Conservation (phyloP, 1,284 basidiomycete species). For the Volvariella volvacea region DNA sequence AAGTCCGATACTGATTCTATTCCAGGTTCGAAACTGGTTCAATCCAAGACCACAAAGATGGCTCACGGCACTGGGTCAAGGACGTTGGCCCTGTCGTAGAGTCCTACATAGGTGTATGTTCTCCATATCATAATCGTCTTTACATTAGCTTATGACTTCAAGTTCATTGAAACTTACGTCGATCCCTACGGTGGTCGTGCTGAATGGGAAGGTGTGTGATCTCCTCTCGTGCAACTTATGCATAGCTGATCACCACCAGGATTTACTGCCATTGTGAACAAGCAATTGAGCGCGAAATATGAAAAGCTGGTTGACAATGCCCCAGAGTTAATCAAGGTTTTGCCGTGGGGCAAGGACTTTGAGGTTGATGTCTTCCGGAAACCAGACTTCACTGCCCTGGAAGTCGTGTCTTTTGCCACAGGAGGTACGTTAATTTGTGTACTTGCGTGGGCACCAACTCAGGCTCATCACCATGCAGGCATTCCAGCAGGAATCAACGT, state of each 20-base stretch:
- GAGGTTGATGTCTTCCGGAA: slow-evolving; percentile 81
- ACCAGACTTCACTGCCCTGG: slow-evolving; percentile 81
- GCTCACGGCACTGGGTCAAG: slow-evolving; percentile 75
- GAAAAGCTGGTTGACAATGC: slow-evolving; percentile 69
- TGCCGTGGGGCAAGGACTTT: slow-evolving; percentile 80
- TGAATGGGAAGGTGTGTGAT: slow-evolving; percentile 71
- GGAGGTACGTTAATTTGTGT: slow-evolving; percentile 43
- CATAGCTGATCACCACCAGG: slow-evolving; percentile 33
- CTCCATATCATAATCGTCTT: slow-evolving; percentile 19
- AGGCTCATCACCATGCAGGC: slow-evolving; percentile 28
- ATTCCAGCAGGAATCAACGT: slow-evolving; percentile 84
- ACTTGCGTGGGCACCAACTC: background rate
- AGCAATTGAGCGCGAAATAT: slow-evolving; percentile 75
- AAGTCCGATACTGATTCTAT: background rate
- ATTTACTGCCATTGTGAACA: slow-evolving; percentile 85
- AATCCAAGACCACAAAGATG: slow-evolving; percentile 72
- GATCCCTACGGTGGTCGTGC: slow-evolving; percentile 80
- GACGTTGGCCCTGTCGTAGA: slow-evolving; percentile 85
- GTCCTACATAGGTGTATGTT: slow-evolving; percentile 65
- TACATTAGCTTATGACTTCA: background rate
- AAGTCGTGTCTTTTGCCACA: slow-evolving; percentile 75
- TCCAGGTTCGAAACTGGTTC: slow-evolving; percentile 70
- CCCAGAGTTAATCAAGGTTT: slow-evolving; percentile 67
- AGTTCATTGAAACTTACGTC: slow-evolving; percentile 74
- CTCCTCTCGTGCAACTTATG: slow-evolving; percentile 1